Evolutionary conservation across 1,139 yeast genomes (phyloP).

Genomic region (Nakaseomyces bracarensis): DNA sequence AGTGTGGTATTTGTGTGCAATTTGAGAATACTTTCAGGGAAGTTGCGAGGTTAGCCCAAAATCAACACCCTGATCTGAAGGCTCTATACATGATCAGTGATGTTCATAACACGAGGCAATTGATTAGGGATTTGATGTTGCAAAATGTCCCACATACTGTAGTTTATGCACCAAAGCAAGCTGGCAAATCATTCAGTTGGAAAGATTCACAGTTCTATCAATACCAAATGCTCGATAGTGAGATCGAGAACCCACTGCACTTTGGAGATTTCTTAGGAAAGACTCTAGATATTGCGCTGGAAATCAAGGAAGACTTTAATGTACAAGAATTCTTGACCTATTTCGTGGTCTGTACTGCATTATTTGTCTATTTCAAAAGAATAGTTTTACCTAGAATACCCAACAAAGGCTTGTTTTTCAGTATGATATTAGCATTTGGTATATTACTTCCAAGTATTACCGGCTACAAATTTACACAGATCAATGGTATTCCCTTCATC

Average conservation of each 20-base stretch:
- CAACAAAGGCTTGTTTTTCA: conserved; percentile 32
- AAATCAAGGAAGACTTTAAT: conserved; percentile 39
- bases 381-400: conserved; percentile 33
- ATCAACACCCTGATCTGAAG: conserved; percentile 37
- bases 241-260: conserved; percentile 32
- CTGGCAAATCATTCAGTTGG: conserved; percentile 23
- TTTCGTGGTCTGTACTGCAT: conserved; percentile 39
- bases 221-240: conserved; percentile 26
- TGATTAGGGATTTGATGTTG: conserved; percentile 38
- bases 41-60: conserved; percentile 40
- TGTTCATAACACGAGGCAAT: conserved; percentile 36
- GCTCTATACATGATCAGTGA: conserved; percentile 48
- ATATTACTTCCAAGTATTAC: conserved; percentile 42
- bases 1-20: conserved; percentile 38
- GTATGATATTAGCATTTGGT: conserved; percentile 36
- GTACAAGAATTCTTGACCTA: conserved; percentile 38
- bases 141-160: conserved; percentile 54
- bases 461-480: conserved; percentile 57
- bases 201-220: conserved; percentile 30
- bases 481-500: conserved; percentile 55
- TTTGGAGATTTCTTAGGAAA: conserved; percentile 49
- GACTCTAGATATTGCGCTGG: conserved; percentile 38
- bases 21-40: conserved; percentile 36
- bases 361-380: conserved; percentile 45
- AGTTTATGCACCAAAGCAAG: conserved; percentile 48